Evolutionary conservation across 2,329 filamentous ascomycete species (phyloP).

Genomic region (Penicillium sp.): DNA sequence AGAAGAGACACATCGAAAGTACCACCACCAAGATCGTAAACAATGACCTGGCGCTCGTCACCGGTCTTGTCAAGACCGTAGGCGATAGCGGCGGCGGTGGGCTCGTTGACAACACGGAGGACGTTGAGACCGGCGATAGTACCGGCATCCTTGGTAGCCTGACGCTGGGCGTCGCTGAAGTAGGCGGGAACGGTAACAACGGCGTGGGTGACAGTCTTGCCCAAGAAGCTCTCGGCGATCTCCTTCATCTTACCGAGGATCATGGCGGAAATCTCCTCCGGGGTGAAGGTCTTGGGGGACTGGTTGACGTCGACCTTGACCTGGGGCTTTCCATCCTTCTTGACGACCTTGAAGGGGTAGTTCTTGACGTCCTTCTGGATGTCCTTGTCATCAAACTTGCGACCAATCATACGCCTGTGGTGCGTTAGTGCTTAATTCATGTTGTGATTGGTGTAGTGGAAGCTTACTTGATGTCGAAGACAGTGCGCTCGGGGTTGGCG

Average conservation of each 20-base stretch:
- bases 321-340: conserved; percentile 86
- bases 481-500: conserved; percentile 71
- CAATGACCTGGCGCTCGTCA: conserved; percentile 82
- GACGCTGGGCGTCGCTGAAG: conserved; percentile 98
- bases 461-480: conserved; percentile 81
- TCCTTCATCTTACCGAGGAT: conserved; percentile 68
- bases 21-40: conserved; percentile 92
- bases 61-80: conserved; percentile 88
- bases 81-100: conserved; percentile 90
- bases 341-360: conserved; percentile 92
- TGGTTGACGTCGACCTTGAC: conserved; percentile 67
- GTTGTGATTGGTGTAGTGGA: neutral
- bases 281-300: conserved; percentile 61
- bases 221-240: conserved; percentile 62
- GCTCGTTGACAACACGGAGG: conserved; percentile 94
- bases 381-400: conserved; percentile 79
- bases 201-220: conserved; percentile 61
- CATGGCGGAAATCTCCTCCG: conserved; percentile 68
- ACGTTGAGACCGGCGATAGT: conserved; percentile 90
- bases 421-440: conserved; percentile 32
- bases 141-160: conserved; percentile 94
- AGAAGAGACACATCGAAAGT: conserved; percentile 93
- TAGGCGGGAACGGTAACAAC: conserved; percentile 94
- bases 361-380: conserved; percentile 95
- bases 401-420: conserved; percentile 76